Conservation (phyloP, 768 basidiomycete genomes). For the Hemileccinum rubropunctum region DNA sequence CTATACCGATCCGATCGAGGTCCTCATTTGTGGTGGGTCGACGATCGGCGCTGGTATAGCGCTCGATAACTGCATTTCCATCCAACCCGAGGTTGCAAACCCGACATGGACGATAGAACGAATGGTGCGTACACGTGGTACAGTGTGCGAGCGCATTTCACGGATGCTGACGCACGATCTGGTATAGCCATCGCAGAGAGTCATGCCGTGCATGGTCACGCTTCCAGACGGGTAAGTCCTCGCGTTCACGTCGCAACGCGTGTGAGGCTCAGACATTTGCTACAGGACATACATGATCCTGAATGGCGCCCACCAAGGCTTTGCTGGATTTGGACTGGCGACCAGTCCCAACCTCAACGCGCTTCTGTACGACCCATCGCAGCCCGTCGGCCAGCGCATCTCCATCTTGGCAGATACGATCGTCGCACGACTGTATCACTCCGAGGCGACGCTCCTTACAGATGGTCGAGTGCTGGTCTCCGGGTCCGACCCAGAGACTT, state of each 20-base stretch:
- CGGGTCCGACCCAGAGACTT: constrained; percentile 69
- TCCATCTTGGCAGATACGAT: constrained; percentile 67
- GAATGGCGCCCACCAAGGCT: constrained; percentile 69
- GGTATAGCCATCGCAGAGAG: constrained; percentile 61
- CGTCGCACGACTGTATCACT: constrained; percentile 76
- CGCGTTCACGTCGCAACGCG: too few relatives aligned
- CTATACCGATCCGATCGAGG: constrained; percentile 66
- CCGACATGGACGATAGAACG: constrained; percentile 72
- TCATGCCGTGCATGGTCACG: constrained; percentile 72
- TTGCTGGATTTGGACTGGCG: constrained; percentile 73
- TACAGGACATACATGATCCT: constrained; percentile 75
- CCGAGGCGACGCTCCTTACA: constrained; percentile 69
- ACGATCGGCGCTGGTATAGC: constrained; percentile 48
- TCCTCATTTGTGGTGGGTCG: constrained; percentile 78
- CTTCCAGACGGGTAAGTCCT: constrained; percentile 45
- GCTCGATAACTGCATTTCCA: constrained; percentile 71
- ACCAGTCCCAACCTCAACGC: constrained; percentile 61
- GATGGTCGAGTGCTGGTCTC: constrained; percentile 76
- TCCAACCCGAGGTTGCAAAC: constrained; percentile 59
- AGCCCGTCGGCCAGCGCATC: constrained; percentile 57
- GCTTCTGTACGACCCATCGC: constrained; percentile 65
- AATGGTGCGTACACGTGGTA: constrained; percentile 52
- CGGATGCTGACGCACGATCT: background rate
- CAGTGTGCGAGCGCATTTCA: background rate
- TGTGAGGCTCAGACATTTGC: background rate